Conservation (phyloP, 768 basidiomycete species). For the Lactifluus piperatus region DNA sequence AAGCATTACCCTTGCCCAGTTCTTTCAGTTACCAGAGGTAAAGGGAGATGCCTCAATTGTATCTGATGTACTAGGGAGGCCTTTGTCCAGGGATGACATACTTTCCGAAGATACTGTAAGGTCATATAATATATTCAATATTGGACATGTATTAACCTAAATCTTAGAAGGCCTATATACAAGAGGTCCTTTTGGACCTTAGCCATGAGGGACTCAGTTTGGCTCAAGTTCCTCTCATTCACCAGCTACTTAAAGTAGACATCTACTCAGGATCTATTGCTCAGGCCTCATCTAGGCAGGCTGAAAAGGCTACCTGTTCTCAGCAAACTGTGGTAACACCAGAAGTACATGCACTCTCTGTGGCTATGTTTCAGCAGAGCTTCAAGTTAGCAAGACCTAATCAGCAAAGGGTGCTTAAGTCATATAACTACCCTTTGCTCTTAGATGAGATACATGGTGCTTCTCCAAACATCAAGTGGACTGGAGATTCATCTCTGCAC, state of each 20-base stretch:
- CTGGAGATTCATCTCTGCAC: neutral
- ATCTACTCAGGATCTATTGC: neutral
- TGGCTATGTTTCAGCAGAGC: neutral
- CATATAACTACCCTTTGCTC: neutral
- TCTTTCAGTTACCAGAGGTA: neutral
- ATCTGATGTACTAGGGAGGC: neutral
- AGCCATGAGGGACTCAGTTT: neutral
- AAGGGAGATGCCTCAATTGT: neutral
- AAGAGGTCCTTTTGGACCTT: neutral
- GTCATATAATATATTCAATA: neutral
- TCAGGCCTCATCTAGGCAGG: neutral
- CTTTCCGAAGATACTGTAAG: neutral
- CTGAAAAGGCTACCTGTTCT: neutral
- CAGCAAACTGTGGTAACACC: constrained; percentile 10
- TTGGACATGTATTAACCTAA: neutral
- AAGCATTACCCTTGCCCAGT: neutral
- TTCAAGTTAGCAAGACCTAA: neutral
- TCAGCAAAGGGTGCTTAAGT: neutral
- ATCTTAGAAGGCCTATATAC: neutral
- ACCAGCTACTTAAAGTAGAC: constrained; percentile 13
- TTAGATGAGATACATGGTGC: constrained; percentile 25
- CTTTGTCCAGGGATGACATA: neutral
- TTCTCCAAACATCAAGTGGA: constrained; percentile 19
- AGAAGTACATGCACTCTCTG: neutral
- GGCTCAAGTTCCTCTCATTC: neutral